phyloP scores from a whole-genome alignment of 805 yeast genomes.

The Kluyveromyces wickerhamii region DNA sequence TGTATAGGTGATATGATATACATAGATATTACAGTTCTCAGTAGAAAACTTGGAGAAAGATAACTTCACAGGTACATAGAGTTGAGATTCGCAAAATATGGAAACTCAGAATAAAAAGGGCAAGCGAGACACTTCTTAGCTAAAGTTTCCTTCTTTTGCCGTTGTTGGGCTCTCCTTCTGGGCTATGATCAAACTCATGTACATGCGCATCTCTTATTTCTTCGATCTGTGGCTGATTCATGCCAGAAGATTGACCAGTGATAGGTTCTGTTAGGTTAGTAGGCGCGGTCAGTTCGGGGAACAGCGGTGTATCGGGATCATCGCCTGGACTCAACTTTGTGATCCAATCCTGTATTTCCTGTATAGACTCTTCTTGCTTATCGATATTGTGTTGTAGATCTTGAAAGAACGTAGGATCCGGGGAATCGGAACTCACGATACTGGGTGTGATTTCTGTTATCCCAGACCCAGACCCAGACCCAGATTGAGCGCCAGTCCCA shows the following conservation, averaged over 20 bases:
- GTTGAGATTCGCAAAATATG: no score
- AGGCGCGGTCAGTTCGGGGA: constrained; percentile 6
- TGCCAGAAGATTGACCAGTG: neutral
- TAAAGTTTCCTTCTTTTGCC: neutral
- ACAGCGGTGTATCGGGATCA: constrained; percentile 1
- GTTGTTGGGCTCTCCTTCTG: constrained; percentile 6
- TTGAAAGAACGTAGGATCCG: constrained; percentile 12
- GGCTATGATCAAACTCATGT: constrained; percentile 16
- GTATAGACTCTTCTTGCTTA: constrained; percentile 27
- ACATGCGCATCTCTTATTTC: constrained; percentile 3
- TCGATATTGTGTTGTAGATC: constrained; percentile 24
- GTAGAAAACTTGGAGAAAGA: no score
- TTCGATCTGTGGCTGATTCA: constrained; percentile 1
- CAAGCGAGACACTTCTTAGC: no score
- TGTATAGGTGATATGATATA: no score
- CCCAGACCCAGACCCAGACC: no score
- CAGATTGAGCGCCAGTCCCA: no score
- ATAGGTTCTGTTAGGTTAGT: neutral
- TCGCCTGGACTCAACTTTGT: constrained; percentile 9
- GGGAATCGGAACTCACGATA: constrained; percentile 4
- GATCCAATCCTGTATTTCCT: constrained; percentile 27
- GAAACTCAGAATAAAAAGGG: no score
- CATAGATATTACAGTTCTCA: no score
- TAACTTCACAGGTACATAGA: no score
- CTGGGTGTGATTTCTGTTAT: constrained; percentile 5